phyloP scores from a whole-genome alignment of 805 yeast genomes.

The Kodamaea laetipori region DNA sequence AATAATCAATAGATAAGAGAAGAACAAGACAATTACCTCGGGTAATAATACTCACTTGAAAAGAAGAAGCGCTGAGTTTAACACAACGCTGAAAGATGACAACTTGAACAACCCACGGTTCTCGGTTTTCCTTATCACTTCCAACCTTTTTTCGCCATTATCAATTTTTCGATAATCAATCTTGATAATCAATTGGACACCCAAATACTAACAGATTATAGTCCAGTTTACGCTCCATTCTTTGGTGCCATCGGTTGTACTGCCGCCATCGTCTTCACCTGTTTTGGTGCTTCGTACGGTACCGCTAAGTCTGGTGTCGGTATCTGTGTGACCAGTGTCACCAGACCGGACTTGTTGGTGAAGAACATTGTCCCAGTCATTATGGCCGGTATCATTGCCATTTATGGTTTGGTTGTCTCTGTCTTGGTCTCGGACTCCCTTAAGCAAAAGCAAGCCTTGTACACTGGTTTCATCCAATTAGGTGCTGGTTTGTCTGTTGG shows the following conservation, averaged over 20 bases:
- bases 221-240: conserved; percentile 64
- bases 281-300: conserved; percentile 99
- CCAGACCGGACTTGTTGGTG: conserved; percentile 94
- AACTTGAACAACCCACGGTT: neutral
- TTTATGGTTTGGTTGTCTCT: conserved; percentile 95
- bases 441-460: conserved; percentile 87
- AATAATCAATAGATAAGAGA: no score
- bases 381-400: conserved; percentile 99
- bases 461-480: conserved; percentile 96
- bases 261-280: conserved; percentile 97
- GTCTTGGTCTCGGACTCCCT: conserved; percentile 90
- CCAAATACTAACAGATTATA: conserved; percentile 27
- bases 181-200: neutral
- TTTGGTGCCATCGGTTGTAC: conserved; percentile 99
- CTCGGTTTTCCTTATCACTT: conserved; percentile 4
- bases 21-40: no score
- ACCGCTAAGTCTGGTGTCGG: conserved; percentile 99
- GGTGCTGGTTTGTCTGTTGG: conserved; percentile 99
- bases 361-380: conserved; percentile 94
- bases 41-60: no score
- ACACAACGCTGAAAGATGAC: no score
- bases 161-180: neutral
- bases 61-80: no score
- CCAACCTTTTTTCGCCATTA: conserved; percentile 2
- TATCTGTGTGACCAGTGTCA: conserved; percentile 96